Evolutionary conservation across 1,284 basidiomycete genomes (phyloP), one percentile per base, ranked within the genome.

Genomic region (Schizophyllum amplum): DNA sequence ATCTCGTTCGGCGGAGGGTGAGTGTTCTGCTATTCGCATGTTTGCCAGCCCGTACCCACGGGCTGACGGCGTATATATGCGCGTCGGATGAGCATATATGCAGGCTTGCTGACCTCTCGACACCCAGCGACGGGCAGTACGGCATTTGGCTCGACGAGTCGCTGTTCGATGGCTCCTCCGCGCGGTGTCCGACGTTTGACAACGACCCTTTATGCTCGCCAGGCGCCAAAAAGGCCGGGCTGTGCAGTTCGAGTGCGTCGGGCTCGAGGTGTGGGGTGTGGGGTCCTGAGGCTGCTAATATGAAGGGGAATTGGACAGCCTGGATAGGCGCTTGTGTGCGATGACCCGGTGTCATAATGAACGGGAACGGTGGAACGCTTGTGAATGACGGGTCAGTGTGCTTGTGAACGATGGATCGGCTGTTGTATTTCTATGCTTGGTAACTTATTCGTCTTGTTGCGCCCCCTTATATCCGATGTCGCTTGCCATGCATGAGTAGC

Each of bases 1-100:
- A 77, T 95, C 61, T 93, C 90, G 0, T 92, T 96, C 66, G 94
- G 94, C 5, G 94, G 94, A 64, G 93, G 94, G 92, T 93, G 63
- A 62, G 89, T 77, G 2, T 46, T 33, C 50, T 59, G 60, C 59
- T 51, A 52, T 65, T 13, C 60, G 60, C 21, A 58, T 53, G 25
- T 50, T 17, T 48, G n/a, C n/a, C n/a, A n/a, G n/a, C n/a, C n/a
- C n/a, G n/a, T n/a, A n/a, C n/a, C n/a, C n/a, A n/a, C n/a, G n/a
- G n/a, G n/a, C n/a, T n/a, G n/a, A n/a, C n/a, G n/a, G n/a, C n/a
- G n/a, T n/a, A n/a, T n/a, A n/a, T n/a, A n/a, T n/a, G n/a, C n/a
- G n/a, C n/a, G n/a, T n/a, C n/a, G n/a, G n/a, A n/a, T n/a, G n/a
- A n/a, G n/a, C n/a, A n/a, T n/a, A n/a, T n/a, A n/a, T 33, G 52